These are phyloP conservation scores for Talaromyces pinophilus DNA, from an alignment of 2,329 filamentous ascomycete genomes.

Conservation along the genomic window DNA sequence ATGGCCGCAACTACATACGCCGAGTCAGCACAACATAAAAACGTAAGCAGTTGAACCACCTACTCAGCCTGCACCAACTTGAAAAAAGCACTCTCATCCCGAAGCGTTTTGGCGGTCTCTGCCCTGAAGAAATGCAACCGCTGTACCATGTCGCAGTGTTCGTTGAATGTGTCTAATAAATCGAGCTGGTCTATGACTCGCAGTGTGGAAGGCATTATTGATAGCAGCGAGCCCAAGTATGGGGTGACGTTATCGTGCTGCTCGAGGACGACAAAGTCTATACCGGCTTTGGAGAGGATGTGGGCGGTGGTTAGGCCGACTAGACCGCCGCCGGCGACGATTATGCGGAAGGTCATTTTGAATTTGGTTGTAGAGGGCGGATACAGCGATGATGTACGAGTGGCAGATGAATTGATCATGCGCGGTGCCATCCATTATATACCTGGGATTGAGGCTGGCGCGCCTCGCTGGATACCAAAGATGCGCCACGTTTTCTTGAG, in stretches of 20 bases:
- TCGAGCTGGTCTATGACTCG: conserved; percentile 55
- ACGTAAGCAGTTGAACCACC: conserved; percentile 25
- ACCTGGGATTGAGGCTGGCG: not conserved
- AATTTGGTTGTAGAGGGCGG: not conserved
- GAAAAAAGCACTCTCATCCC: conserved; percentile 5
- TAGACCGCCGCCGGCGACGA: conserved; percentile 53
- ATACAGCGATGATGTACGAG: not conserved
- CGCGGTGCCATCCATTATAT: not conserved
- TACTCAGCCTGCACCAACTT: conserved; percentile 4
- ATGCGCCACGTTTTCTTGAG: not conserved
- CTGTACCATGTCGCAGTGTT: conserved; percentile 28
- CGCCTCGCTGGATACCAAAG: not conserved
- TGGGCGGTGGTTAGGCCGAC: conserved; percentile 51
- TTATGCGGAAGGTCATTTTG: conserved; percentile 31
- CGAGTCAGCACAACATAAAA: conserved; percentile 27
- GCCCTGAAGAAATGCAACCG: conserved; percentile 18
- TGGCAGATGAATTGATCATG: not conserved
- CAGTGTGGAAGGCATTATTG: conserved; percentile 44
- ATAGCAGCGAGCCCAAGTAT: conserved; percentile 51
- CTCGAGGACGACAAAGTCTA: conserved; percentile 55
- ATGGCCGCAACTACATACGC: conserved; percentile 7
- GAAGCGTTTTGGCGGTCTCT: not conserved
- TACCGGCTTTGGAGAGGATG: conserved; percentile 45
- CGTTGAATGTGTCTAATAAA: conserved; percentile 33
- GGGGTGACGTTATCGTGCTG: conserved; percentile 36